Conservation (phyloP, 345 rosid genomes). For the Eucalyptus regnans region DNA sequence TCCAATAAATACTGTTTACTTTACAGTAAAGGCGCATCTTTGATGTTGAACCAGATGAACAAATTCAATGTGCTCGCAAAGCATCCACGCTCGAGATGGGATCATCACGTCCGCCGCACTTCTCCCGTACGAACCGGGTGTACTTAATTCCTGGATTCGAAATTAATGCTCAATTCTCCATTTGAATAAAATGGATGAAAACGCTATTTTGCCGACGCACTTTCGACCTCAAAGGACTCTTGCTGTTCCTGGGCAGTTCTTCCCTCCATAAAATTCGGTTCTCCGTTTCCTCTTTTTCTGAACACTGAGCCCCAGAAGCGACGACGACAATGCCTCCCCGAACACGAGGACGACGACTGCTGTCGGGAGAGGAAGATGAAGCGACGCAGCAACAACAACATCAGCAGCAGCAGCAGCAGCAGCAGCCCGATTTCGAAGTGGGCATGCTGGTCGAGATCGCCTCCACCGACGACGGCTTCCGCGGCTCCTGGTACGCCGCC, state of each 20-base stretch:
- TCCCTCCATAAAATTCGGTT: background rate
- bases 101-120: background rate
- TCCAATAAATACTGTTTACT: background rate
- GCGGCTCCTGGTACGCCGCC: slow-evolving; percentile 64
- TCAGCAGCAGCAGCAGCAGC: no score
- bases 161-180: background rate
- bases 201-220: background rate
- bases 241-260: background rate
- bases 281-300: background rate
- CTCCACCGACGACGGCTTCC: slow-evolving; percentile 54
- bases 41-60: background rate
- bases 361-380: background rate
- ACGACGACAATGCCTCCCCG: background rate
- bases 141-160: background rate
- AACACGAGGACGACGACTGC: background rate
- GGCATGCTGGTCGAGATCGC: slow-evolving; percentile 38
- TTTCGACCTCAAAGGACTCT: background rate
- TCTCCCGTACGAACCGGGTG: background rate
- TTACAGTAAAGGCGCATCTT: background rate
- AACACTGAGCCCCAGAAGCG: background rate
- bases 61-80: background rate
- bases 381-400: background rate
- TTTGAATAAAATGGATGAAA: background rate
- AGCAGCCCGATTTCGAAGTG: background rate
- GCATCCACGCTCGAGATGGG: background rate